phyloP scores from a whole-genome alignment of 2,329 filamentous ascomycete species.

The Alternaria longipes region DNA sequence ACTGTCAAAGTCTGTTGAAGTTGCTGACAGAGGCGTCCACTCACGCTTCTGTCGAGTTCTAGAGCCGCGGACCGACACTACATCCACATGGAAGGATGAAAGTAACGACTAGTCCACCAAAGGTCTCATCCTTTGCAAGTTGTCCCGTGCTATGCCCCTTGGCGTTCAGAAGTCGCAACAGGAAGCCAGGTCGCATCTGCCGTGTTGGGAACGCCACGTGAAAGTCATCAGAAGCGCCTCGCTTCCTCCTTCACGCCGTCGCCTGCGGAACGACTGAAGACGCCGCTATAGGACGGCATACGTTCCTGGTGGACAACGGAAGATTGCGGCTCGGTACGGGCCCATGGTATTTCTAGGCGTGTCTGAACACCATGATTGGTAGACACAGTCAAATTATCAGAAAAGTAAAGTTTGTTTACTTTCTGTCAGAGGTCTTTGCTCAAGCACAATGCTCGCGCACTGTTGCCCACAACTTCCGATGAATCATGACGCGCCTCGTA shows the following conservation, averaged over 20 bases:
- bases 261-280: conserved; percentile 2
- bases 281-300: conserved; percentile 3
- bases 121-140: conserved; percentile 11
- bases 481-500: not conserved
- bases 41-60: not conserved
- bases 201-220: conserved; percentile 21
- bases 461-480: not conserved
- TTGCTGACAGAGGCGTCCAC: conserved; percentile 4
- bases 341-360: conserved; percentile 9
- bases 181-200: conserved; percentile 13
- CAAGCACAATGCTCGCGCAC: not conserved
- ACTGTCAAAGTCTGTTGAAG: not conserved
- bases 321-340: conserved; percentile 15
- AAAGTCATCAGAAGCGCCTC: not conserved
- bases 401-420: conserved; percentile 5
- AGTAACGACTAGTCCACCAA: not conserved
- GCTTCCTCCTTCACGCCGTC: not conserved
- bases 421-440: not conserved
- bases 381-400: not conserved
- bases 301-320: conserved; percentile 10
- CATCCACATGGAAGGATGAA: not conserved
- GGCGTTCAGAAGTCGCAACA: not conserved
- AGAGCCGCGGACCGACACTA: not conserved
- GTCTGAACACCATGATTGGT: conserved; percentile 12
- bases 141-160: conserved; percentile 5